Conservation (phyloP, 257 asterid species). For the Solanum ossicruentum region DNA sequence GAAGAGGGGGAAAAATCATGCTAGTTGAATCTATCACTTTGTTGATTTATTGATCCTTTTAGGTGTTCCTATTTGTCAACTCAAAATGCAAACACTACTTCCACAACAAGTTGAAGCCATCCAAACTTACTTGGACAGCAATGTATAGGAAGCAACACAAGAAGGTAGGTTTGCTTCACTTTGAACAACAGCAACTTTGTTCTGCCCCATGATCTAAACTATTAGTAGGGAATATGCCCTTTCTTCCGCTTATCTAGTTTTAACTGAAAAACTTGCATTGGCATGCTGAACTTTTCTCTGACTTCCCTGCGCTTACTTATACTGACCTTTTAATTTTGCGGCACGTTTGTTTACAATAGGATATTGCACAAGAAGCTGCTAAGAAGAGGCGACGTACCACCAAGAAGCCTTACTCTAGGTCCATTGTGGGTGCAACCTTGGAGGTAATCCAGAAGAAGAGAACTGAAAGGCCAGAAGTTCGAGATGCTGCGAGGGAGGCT, state of each 20-base stretch:
- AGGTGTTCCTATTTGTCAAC: slow-evolving; percentile 74
- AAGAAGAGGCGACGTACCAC: slow-evolving; percentile 84
- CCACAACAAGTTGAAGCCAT: slow-evolving; percentile 80
- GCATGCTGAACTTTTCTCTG: background rate
- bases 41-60: background rate
- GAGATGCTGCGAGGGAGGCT: slow-evolving; percentile 96
- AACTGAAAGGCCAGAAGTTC: slow-evolving; percentile 80
- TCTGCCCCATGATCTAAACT: background rate
- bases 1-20: background rate
- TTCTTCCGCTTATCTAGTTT: background rate
- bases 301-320: background rate
- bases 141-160: slow-evolving; percentile 78
- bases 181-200: background rate
- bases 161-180: slow-evolving; percentile 31
- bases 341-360: slow-evolving; percentile 16
- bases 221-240: background rate
- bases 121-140: slow-evolving; percentile 84
- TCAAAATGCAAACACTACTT: slow-evolving; percentile 89
- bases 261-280: background rate
- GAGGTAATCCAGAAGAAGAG: slow-evolving; percentile 86
- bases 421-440: slow-evolving; percentile 86
- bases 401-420: slow-evolving; percentile 82
- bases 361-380: slow-evolving; percentile 68
- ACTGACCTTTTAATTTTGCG: background rate
- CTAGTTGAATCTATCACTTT: background rate